Evolutionary conservation across 352 stramenopile genomes (phyloP).

Genomic region (Thalassiosira livingstoniorum): DNA sequence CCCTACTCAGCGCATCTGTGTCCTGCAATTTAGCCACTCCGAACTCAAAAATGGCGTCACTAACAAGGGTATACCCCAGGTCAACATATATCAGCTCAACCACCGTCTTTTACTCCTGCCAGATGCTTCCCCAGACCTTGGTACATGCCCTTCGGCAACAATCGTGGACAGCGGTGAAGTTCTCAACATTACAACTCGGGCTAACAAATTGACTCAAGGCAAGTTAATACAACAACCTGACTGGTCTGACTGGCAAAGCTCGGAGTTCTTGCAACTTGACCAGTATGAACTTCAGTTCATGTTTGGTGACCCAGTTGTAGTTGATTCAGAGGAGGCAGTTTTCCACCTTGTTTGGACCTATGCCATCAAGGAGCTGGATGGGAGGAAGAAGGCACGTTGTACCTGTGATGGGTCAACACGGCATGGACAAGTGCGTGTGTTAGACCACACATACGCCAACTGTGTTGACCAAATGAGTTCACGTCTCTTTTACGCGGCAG

Average conservation of each 20-base stretch:
- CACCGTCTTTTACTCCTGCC: not conserved
- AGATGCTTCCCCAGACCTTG: too few species aligned
- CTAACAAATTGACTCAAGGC: not conserved
- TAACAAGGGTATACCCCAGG: not conserved
- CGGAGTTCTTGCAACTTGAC: not conserved
- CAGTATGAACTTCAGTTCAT: conserved; percentile 5
- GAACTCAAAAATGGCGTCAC: conserved; percentile 1
- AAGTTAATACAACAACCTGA: not conserved
- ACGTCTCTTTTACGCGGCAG: not conserved
- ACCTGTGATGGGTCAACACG: too few species aligned
- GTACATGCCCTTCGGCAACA: not conserved
- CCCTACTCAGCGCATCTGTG: not conserved
- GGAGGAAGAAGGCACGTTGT: not conserved
- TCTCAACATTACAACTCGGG: not conserved
- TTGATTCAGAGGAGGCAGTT: not conserved
- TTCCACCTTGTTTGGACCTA: conserved; percentile 1
- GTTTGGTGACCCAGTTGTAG: not conserved
- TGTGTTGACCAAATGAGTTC: not conserved
- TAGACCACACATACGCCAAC: conserved; percentile 4
- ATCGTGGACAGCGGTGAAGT: not conserved
- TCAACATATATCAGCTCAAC: not conserved
- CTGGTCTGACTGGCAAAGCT: not conserved
- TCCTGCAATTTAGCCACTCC: too few species aligned
- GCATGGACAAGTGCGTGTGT: not conserved
- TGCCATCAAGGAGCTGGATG: not conserved